Conservation (phyloP, 768 basidiomycete species). For the Boletus vinaceobasis region DNA sequence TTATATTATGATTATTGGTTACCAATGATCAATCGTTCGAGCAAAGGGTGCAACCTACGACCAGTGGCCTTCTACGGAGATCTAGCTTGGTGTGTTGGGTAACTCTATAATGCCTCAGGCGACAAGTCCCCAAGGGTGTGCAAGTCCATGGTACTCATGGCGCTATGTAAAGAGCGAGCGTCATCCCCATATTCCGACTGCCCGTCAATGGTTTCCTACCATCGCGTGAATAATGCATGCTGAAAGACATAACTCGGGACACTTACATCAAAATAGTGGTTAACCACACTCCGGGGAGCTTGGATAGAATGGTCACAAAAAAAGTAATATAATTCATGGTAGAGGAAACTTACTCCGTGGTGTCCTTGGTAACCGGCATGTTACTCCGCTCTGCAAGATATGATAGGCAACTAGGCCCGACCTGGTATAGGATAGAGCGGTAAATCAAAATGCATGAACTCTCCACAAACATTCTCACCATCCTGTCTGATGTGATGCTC, state of each 20-base stretch:
- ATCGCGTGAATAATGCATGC: not conserved
- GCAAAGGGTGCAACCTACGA: not conserved
- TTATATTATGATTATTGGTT: slow-evolving; percentile 28
- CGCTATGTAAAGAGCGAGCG: slow-evolving; percentile 57
- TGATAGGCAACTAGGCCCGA: slow-evolving; percentile 89
- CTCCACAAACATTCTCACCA: slow-evolving; percentile 51
- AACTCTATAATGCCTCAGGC: slow-evolving; percentile 58
- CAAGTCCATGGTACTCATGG: slow-evolving; percentile 52
- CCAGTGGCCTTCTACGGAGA: not conserved
- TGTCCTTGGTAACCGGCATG: slow-evolving; percentile 88
- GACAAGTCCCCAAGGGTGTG: slow-evolving; percentile 67
- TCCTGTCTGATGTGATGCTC: slow-evolving; percentile 97
- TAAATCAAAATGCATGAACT: not conserved
- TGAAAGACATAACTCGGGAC: not conserved
- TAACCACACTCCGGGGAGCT: slow-evolving; percentile 85
- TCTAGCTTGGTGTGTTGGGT: not conserved
- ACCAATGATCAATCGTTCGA: not conserved
- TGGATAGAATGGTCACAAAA: slow-evolving; percentile 9
- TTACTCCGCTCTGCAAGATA: slow-evolving; percentile 86
- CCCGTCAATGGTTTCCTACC: slow-evolving; percentile 69
- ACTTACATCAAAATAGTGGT: slow-evolving; percentile 93
- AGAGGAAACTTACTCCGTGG: slow-evolving; percentile 70
- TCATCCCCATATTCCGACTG: slow-evolving; percentile 76
- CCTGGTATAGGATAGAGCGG: slow-evolving; percentile 37
- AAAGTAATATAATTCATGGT: not conserved